Evolutionary conservation across 2,329 filamentous ascomycete genomes (phyloP).

Genomic region (Aureobasidium zeae): DNA sequence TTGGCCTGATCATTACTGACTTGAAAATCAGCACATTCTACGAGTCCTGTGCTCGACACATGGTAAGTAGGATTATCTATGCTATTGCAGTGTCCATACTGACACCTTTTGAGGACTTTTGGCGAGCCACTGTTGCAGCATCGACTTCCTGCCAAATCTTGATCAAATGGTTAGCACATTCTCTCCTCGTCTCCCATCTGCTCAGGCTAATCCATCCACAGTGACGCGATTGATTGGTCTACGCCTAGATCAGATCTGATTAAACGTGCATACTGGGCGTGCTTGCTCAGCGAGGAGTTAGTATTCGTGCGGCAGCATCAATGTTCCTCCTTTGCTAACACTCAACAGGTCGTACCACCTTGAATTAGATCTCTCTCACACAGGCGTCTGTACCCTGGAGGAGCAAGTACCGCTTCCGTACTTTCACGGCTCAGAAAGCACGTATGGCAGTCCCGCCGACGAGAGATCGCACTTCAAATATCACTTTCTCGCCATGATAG

Average conservation of each 20-base stretch:
- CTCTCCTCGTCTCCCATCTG: no score
- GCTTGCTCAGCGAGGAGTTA: slow-evolving; percentile 47
- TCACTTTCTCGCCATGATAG: slow-evolving; percentile 52
- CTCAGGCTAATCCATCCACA: slow-evolving; percentile 2
- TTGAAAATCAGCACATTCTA: slow-evolving; percentile 40
- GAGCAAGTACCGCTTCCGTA: slow-evolving; percentile 46
- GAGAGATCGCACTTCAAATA: slow-evolving; percentile 48
- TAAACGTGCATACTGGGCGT: slow-evolving; percentile 49
- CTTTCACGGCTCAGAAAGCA: slow-evolving; percentile 39
- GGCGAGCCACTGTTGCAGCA: slow-evolving; percentile 48
- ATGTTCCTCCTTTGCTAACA: not conserved
- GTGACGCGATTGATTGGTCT: slow-evolving; percentile 36
- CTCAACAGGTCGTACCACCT: slow-evolving; percentile 43
- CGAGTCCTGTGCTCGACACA: slow-evolving; percentile 43
- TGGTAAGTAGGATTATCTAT: slow-evolving; percentile 38
- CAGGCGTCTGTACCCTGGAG: slow-evolving; percentile 46
- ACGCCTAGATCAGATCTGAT: slow-evolving; percentile 43
- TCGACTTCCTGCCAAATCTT: slow-evolving; percentile 50
- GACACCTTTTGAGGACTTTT: slow-evolving; percentile 36
- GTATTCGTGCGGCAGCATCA: slow-evolving; percentile 10
- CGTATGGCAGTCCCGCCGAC: slow-evolving; percentile 36
- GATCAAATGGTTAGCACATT: slow-evolving; percentile 40
- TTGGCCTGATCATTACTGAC: slow-evolving; percentile 2
- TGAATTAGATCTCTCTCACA: slow-evolving; percentile 50
- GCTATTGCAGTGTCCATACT: no score